These are phyloP conservation scores for Mrakia gelida DNA, from an alignment of 768 basidiomycete species.

Conservation along the genomic window DNA sequence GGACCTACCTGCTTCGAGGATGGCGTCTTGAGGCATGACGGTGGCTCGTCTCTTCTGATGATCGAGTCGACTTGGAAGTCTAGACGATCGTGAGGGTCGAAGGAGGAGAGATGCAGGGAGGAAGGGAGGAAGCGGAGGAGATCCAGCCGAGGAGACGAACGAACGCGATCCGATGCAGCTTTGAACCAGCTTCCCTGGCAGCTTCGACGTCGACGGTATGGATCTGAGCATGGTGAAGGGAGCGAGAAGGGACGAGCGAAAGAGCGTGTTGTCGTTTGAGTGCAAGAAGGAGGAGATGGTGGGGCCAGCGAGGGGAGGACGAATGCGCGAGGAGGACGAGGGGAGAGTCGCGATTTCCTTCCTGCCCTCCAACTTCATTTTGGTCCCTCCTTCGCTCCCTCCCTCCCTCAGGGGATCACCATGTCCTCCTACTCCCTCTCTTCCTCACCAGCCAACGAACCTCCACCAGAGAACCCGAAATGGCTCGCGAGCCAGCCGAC, in stretches of 20 bases:
- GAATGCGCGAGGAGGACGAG: neutral
- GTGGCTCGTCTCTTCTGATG: neutral
- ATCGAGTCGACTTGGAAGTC: neutral
- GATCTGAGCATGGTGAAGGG: neutral
- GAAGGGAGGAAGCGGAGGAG: neutral
- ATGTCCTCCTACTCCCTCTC: constrained; percentile 9
- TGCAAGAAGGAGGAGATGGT: neutral
- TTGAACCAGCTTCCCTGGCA: neutral
- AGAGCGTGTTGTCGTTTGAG: neutral
- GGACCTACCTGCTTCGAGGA: neutral
- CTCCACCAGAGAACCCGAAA: too few relatives aligned
- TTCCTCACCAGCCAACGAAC: neutral
- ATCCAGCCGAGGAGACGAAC: neutral
- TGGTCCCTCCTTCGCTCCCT: neutral
- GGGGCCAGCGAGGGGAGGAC: too few relatives aligned
- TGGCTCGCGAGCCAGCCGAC: neutral
- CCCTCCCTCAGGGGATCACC: neutral
- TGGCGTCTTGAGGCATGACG: neutral
- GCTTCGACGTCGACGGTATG: neutral
- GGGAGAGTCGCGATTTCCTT: neutral
- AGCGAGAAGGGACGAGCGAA: neutral
- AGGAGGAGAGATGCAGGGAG: neutral
- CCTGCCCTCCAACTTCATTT: neutral
- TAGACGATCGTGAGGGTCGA: neutral
- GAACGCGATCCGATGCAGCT: neutral